Evolutionary conservation across 2,329 filamentous ascomycete species (phyloP).

Genomic region (Botrytis elliptica): DNA sequence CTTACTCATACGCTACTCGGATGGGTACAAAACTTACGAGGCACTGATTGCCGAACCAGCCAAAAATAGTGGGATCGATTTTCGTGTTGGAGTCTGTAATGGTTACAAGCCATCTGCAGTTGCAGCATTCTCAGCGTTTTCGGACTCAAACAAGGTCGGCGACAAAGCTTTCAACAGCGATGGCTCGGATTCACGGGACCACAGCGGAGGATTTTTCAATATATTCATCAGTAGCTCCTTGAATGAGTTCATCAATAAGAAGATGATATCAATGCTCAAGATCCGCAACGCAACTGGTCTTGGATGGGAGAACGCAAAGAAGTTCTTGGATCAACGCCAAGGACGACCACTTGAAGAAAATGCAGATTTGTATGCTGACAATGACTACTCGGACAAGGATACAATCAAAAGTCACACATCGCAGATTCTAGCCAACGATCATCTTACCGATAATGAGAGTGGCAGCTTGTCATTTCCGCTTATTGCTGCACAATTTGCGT

Average conservation of each 20-base stretch:
- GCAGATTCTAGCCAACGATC: slow-evolving; percentile 36
- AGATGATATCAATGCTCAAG: slow-evolving; percentile 62
- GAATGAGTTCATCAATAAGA: slow-evolving; percentile 63
- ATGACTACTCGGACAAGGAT: slow-evolving; percentile 20
- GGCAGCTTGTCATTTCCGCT: slow-evolving; percentile 52
- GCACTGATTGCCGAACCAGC: slow-evolving; percentile 47
- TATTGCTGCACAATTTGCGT: slow-evolving; percentile 68
- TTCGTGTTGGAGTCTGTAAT: slow-evolving; percentile 69
- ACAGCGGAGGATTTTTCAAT: slow-evolving; percentile 46
- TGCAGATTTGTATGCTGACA: slow-evolving; percentile 21
- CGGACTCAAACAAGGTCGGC: slow-evolving; percentile 29
- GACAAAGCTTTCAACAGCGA: slow-evolving; percentile 21
- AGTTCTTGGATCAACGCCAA: slow-evolving; percentile 34
- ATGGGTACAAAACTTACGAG: slow-evolving; percentile 61
- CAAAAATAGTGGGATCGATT: slow-evolving; percentile 47
- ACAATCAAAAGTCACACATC: slow-evolving; percentile 24
- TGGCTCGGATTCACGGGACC: neutral
- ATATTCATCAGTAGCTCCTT: slow-evolving; percentile 73
- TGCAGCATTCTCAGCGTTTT: slow-evolving; percentile 43
- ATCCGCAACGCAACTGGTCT: slow-evolving; percentile 53
- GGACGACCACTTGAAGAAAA: slow-evolving; percentile 28
- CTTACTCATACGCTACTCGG: slow-evolving; percentile 64
- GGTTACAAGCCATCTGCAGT: slow-evolving; percentile 65
- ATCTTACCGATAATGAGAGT: slow-evolving; percentile 34
- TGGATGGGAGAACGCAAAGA: slow-evolving; percentile 65